Conservation (phyloP, 2,329 filamentous ascomycete genomes). For the Sporothrix curviconia region DNA sequence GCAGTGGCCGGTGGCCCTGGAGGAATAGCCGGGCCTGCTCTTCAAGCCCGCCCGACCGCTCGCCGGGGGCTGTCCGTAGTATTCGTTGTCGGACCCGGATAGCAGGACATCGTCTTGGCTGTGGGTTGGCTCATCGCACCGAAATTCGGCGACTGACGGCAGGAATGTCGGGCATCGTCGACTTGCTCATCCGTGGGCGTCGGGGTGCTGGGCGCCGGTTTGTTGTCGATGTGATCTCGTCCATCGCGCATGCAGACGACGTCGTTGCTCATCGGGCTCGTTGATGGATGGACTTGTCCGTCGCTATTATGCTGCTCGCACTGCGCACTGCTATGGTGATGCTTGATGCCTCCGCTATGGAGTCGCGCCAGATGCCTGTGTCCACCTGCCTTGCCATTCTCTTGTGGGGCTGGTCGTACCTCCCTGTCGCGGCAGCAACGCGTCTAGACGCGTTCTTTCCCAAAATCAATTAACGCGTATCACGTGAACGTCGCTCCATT, state of each 20-base stretch:
- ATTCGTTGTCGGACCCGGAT: conserved; percentile 51
- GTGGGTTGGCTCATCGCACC: conserved; percentile 31
- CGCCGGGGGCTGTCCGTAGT: conserved; percentile 40
- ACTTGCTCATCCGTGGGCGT: background rate
- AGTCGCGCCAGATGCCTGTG: background rate
- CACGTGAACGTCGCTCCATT: too few species aligned
- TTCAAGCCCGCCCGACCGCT: conserved; percentile 50
- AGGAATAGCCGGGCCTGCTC: conserved; percentile 52
- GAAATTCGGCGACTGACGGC: conserved; percentile 4
- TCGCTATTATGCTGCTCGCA: background rate
- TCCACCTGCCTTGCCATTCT: conserved; percentile 2
- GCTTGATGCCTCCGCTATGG: background rate
- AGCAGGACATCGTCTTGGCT: conserved; percentile 43
- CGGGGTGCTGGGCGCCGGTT: background rate
- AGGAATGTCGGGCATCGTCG: conserved; percentile 11
- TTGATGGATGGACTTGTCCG: background rate
- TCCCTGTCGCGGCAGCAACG: conserved; percentile 18
- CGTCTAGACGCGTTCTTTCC: conserved; percentile 16
- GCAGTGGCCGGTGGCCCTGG: conserved; percentile 45
- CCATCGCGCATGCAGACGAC: background rate
- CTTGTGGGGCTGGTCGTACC: conserved; percentile 14
- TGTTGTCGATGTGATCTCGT: background rate
- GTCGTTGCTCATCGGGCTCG: background rate
- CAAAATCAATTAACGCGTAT: conserved; percentile 19
- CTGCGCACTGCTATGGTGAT: background rate